These are phyloP conservation scores for Xylaria sp. DNA, from an alignment of 2,329 filamentous ascomycete genomes.

Conservation along the genomic window DNA sequence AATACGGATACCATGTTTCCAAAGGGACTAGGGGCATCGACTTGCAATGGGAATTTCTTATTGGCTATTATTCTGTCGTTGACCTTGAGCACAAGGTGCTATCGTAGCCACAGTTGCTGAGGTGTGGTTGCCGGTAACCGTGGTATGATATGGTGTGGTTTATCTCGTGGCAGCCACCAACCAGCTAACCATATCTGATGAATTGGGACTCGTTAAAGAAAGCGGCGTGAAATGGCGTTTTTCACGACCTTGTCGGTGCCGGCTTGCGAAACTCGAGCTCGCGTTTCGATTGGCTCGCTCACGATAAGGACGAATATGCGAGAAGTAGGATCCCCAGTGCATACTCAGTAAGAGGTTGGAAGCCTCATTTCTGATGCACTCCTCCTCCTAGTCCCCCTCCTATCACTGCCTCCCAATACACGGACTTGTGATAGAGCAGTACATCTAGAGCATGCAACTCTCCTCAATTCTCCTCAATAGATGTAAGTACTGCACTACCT, in stretches of 20 bases:
- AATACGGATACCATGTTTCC: not conserved
- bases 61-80: not conserved
- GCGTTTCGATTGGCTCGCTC: conserved; percentile 21
- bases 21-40: not conserved
- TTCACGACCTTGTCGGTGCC: conserved; percentile 26
- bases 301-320: conserved; percentile 19
- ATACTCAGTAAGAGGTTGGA: not conserved
- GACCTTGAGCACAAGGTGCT: not conserved
- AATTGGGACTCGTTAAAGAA: conserved; percentile 20
- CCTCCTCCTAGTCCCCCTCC: conserved; percentile 13
- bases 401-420: not conserved
- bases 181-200: conserved; percentile 10
- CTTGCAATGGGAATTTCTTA: not conserved
- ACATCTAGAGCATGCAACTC: conserved; percentile 20
- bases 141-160: conserved; percentile 34
- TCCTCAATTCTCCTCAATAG: not conserved
- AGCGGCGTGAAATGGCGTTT: conserved; percentile 32
- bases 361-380: conserved; percentile 27
- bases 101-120: not conserved
- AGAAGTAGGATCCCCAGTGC: conserved; percentile 25
- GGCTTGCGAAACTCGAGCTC: conserved; percentile 2
- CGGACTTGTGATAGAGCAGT: not conserved
- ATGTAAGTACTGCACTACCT: not conserved
- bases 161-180: conserved; percentile 32
- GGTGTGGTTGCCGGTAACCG: conserved; percentile 18